These are phyloP conservation scores for Phytophthora quininea DNA, from an alignment of 352 stramenopile species.

Conservation along the genomic window DNA sequence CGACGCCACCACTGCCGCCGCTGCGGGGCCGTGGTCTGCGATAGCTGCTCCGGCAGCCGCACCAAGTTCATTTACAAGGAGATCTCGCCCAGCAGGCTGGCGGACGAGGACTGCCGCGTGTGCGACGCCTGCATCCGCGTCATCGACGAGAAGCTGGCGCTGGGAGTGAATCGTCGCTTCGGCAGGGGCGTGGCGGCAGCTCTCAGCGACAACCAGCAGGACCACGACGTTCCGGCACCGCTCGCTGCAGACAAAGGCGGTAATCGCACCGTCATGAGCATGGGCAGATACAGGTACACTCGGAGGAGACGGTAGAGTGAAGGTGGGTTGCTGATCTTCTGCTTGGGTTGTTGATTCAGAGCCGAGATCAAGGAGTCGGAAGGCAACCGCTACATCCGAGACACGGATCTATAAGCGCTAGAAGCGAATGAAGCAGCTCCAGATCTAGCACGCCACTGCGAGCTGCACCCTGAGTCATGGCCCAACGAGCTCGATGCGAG, in stretches of 20 bases:
- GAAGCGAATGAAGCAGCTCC: slow-evolving; percentile 1
- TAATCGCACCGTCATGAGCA: slow-evolving; percentile 76
- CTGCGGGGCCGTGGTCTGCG: slow-evolving; percentile 85
- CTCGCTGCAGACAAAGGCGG: slow-evolving; percentile 58
- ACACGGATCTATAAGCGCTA: slow-evolving; percentile 70
- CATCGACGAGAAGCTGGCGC: slow-evolving; percentile 84
- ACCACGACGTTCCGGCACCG: slow-evolving; percentile 24
- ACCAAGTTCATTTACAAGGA: slow-evolving; percentile 90
- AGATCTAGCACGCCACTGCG: not conserved
- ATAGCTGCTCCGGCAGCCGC: slow-evolving; percentile 75
- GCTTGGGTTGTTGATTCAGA: slow-evolving; percentile 27
- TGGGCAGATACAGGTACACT: slow-evolving; percentile 80
- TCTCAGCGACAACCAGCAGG: slow-evolving; percentile 44
- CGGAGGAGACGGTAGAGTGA: not conserved
- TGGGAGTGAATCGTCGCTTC: slow-evolving; percentile 79
- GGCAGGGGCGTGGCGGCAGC: slow-evolving; percentile 40
- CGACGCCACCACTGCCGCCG: slow-evolving; percentile 89
- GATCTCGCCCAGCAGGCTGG: slow-evolving; percentile 59
- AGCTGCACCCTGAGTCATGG: too few species aligned
- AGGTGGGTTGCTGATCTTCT: slow-evolving; percentile 4
- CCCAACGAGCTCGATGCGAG: too few species aligned
- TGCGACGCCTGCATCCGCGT: slow-evolving; percentile 86
- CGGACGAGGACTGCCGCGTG: slow-evolving; percentile 74
- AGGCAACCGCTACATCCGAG: slow-evolving; percentile 88
- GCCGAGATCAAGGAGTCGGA: slow-evolving; percentile 91